Conservation (phyloP, 495 filamentous ascomycete species). For the Rhizodiscina lignyota region DNA sequence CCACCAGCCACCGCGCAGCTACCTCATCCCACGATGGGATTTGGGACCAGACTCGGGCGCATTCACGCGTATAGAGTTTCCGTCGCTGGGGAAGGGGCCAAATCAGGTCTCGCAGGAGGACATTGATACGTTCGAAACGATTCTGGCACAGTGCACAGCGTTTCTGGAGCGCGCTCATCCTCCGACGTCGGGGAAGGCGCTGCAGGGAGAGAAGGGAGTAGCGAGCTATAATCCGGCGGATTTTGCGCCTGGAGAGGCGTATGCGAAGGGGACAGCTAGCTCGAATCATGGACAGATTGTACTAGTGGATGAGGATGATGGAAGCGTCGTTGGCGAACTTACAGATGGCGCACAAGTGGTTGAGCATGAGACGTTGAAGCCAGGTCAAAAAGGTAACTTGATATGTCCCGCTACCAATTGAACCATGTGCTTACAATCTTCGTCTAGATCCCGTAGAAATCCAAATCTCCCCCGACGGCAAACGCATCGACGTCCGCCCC, state of each 20-base stretch:
- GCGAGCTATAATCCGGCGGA: constrained; percentile 63
- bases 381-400: constrained; percentile 69
- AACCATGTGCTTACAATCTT: constrained; percentile 3
- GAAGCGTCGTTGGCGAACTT: constrained; percentile 85
- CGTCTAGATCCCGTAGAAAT: constrained; percentile 79
- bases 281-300: constrained; percentile 57
- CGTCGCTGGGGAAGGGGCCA: constrained; percentile 43
- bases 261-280: constrained; percentile 29
- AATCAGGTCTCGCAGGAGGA: constrained; percentile 70
- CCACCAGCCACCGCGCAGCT: constrained; percentile 75
- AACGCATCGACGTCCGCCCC: constrained; percentile 57
- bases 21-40: constrained; percentile 88
- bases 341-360: constrained; percentile 65
- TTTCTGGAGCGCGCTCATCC: constrained; percentile 60
- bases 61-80: constrained; percentile 84
- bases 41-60: constrained; percentile 70
- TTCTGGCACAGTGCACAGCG: constrained; percentile 85
- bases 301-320: constrained; percentile 85
- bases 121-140: constrained; percentile 91
- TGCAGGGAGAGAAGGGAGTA: constrained; percentile 17
- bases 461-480: constrained; percentile 56
- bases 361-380: constrained; percentile 53
- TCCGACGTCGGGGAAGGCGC: constrained; percentile 32
- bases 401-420: constrained; percentile 3
- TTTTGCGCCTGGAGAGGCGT: constrained; percentile 65